A percentile compares a stretch with the other conserved stretches of the same genome.
These are phyloP conservation scores for Starmerella floricola DNA, from an alignment of 805 yeast species.

Conservation along the genomic window DNA sequence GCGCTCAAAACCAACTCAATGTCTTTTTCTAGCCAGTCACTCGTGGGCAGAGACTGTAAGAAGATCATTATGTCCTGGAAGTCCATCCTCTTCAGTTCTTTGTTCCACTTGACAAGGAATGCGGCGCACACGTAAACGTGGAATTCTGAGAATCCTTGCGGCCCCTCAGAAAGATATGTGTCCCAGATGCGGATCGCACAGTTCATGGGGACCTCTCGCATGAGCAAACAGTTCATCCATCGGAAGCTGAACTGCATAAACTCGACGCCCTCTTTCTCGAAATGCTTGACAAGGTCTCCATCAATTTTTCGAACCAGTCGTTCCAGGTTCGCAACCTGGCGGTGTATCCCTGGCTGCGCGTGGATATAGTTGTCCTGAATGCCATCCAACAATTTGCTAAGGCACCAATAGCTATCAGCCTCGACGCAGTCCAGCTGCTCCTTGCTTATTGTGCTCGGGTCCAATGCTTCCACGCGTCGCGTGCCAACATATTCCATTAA, in stretches of 20 bases:
- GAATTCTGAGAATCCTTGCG: slow-evolving; percentile 72
- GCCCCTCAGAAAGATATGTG: slow-evolving; percentile 53
- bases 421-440: slow-evolving; percentile 61
- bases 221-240: slow-evolving; percentile 96
- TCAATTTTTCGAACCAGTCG: slow-evolving; percentile 75
- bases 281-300: slow-evolving; percentile 55
- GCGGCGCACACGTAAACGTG: slow-evolving; percentile 98
- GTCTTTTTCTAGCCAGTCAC: slow-evolving; percentile 75
- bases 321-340: slow-evolving; percentile 68
- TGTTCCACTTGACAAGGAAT: slow-evolving; percentile 77
- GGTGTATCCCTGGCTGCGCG: slow-evolving; percentile 92
- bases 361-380: slow-evolving; percentile 95
- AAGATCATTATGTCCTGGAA: slow-evolving; percentile 90
- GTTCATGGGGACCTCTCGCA: slow-evolving; percentile 77
- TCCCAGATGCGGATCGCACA: slow-evolving; percentile 95
- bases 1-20: slow-evolving; percentile 86
- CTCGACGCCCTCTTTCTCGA: slow-evolving; percentile 73
- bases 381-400: slow-evolving; percentile 79
- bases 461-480: slow-evolving; percentile 40
- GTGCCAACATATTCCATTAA: slow-evolving; percentile 49
- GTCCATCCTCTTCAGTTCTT: slow-evolving; percentile 66
- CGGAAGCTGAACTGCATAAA: slow-evolving; percentile 91
- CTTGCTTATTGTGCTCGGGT: slow-evolving; percentile 48
- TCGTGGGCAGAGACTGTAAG: slow-evolving; percentile 81
- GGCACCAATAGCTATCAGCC: slow-evolving; percentile 96